Evolutionary conservation across 1,139 yeast species (phyloP), one percentile per base, ranked within the genome.

Genomic region (Yamadazyma triangularis): DNA sequence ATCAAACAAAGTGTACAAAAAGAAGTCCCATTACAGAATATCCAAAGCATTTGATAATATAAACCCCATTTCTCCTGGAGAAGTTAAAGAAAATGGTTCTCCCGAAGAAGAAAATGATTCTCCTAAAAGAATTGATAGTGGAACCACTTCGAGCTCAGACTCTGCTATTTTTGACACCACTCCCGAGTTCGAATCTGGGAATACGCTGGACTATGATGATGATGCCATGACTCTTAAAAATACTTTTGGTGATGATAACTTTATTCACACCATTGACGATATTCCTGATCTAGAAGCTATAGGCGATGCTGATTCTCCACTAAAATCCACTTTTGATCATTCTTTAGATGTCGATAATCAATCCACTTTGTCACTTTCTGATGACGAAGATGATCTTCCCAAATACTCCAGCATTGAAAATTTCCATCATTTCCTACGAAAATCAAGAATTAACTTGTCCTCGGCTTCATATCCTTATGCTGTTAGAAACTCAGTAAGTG

Each of bases 21-120:
- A 64, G 50, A 66, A 65, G 43, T 64, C 72, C 13, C 52, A 56
- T 24, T 65, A 67, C 40, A 50, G 69, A 31, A 48, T 68, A 9
- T 60, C 71, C 7, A 57, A 55, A 10, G 55, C 66, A 1, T 68
- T 64, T 41, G 64, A 57, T 23, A 43, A 18, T 18, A 18, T 64
- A 24, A 65, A 64, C 35, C 71, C 70, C 3, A 41, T 64, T 7
- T 18, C 20, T 7, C 20, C 20, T 7, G n/a, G n/a, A n/a, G n/a
- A n/a, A n/a, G n/a, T n/a, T n/a, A n/a, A n/a, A n/a, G n/a, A n/a
- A n/a, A 18, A 18, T 18, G 20, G 9, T 7, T 18, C 20, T 6
- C 6, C 9, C 8, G 20, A 18, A 18, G n/a, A n/a, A n/a, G n/a
- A n/a, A n/a, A n/a, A n/a, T n/a, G n/a, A n/a, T n/a, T n/a, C n/a